These are phyloP conservation scores for Hypoxylon trugodes DNA, from an alignment of 495 filamentous ascomycete genomes.

Conservation along the genomic window DNA sequence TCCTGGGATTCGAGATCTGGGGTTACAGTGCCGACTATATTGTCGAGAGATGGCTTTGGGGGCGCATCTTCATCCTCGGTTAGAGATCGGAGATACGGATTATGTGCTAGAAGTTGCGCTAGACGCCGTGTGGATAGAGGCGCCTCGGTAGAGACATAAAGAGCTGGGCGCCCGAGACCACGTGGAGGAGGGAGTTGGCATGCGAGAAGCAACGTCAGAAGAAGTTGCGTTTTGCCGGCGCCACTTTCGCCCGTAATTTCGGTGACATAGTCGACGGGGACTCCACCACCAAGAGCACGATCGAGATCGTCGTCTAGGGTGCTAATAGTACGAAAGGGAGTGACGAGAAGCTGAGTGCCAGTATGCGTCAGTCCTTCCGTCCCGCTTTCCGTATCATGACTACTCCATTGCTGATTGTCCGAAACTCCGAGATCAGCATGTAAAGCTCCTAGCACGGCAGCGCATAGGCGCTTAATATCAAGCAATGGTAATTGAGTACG, in stretches of 20 bases:
- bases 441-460: slow-evolving; percentile 69
- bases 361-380: slow-evolving; percentile 42
- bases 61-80: too few species aligned
- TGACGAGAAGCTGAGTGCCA: slow-evolving; percentile 49
- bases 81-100: slow-evolving; percentile 67
- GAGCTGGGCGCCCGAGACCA: slow-evolving; percentile 71
- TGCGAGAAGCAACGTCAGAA: slow-evolving; percentile 80
- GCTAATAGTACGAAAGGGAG: slow-evolving; percentile 71
- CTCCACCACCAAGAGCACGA: slow-evolving; percentile 80
- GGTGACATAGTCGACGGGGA: slow-evolving; percentile 82
- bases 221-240: slow-evolving; percentile 95
- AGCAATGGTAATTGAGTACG: slow-evolving; percentile 82
- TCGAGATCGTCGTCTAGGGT: slow-evolving; percentile 81
- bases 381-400: neutral
- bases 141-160: slow-evolving; percentile 97
- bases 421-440: slow-evolving; percentile 68
- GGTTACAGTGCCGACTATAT: slow-evolving; percentile 81
- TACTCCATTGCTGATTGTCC: slow-evolving; percentile 20
- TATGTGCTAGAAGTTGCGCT: slow-evolving; percentile 72
- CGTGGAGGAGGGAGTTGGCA: slow-evolving; percentile 78
- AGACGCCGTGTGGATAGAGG: slow-evolving; percentile 82
- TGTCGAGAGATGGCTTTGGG: slow-evolving; percentile 69
- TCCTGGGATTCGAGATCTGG: slow-evolving; percentile 94
- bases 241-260: slow-evolving; percentile 96
- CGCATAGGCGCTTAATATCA: slow-evolving; percentile 75